Base-by-base conservation (phyloP, 805 yeast genomes). In the Metschnikowia baotianmanensis region DNA sequence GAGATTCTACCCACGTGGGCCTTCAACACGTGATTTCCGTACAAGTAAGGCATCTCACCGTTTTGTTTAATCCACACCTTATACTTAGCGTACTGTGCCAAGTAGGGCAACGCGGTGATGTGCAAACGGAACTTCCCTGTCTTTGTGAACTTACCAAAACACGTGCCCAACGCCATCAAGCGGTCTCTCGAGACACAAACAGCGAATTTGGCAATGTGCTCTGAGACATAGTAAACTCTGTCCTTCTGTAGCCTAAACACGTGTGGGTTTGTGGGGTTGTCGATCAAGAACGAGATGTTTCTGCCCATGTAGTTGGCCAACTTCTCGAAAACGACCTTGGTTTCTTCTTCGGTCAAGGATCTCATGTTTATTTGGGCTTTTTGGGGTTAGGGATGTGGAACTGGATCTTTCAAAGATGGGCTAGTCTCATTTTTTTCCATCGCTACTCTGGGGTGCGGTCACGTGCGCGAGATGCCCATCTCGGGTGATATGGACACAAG, bases 21-120 rank as follows among this genome's bases (percentile, higher is more conserved):
- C 62, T 93, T 93, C 53, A 93, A 73, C 20, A 91, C 91, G 62
- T 93, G 96, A 69, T 93, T 93, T 26, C 99, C 99, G 56, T 93
- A 93, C 50, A 93, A 68, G 61, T 84, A 93, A 11, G 99, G 98
- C 99, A 93, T 93, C 66, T 93, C 99, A 55, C 99, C 99, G 59
- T 93, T 93, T 37, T 80, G 82, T 64, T 93, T 93, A 65, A 93
- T 87, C 99, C 99, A 93, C 29, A 93, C 73, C 67, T 91, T 93
- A 69, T 83, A 89, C 62, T 86, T 86, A 36, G 99, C 97, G 60
- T 83, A 82, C 54, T 86, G 83, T 2, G 96, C 83, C 42, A 93
- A 68, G 47, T 86, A 77, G 34, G 86, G 82, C 48, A 93, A 74
- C 3, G 96, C 76, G n/a, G 99, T 93, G 47, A 93, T 83, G 62